phyloP scores from a whole-genome alignment of 139 green algal genomes.

The Zygnema cylindricum region DNA sequence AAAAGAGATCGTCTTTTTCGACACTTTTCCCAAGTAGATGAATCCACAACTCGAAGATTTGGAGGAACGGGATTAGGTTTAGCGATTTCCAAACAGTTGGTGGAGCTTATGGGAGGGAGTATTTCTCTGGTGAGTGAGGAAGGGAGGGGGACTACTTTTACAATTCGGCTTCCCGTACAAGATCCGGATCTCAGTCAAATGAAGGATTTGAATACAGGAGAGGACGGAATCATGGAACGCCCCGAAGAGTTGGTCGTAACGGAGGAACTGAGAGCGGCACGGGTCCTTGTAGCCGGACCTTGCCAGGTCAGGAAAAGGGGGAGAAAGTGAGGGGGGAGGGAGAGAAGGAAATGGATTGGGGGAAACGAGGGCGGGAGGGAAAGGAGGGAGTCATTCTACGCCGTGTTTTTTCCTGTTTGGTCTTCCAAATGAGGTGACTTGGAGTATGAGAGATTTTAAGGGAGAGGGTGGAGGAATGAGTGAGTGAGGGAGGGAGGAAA shows the following conservation, averaged over 20 bases:
- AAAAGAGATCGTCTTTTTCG: slow-evolving; percentile 19
- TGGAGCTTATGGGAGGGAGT: slow-evolving; percentile 24
- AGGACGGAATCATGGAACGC: slow-evolving; percentile 25
- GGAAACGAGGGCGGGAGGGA: no score
- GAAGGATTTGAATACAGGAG: not conserved
- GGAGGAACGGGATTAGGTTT: slow-evolving; percentile 30
- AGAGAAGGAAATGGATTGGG: no score
- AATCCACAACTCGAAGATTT: slow-evolving; percentile 29
- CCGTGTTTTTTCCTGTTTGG: no score
- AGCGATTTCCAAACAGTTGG: slow-evolving; percentile 5
- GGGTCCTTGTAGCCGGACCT: slow-evolving; percentile 8
- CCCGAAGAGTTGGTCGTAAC: not conserved
- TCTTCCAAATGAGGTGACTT: no score
- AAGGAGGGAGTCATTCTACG: no score
- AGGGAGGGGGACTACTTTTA: slow-evolving; percentile 29
- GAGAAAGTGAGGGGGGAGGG: no score
- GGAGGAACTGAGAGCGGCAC: not conserved
- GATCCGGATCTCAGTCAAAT: not conserved
- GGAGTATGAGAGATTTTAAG: no score
- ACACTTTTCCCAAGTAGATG: slow-evolving; percentile 42
- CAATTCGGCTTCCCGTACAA: slow-evolving; percentile 9
- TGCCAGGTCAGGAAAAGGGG: not conserved
- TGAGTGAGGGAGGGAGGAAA: no score
- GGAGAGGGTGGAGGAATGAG: no score
- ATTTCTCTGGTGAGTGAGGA: slow-evolving; percentile 4